Evolutionary conservation across 257 asterid genomes (phyloP).

Genomic region (Cruciata laevipes): DNA sequence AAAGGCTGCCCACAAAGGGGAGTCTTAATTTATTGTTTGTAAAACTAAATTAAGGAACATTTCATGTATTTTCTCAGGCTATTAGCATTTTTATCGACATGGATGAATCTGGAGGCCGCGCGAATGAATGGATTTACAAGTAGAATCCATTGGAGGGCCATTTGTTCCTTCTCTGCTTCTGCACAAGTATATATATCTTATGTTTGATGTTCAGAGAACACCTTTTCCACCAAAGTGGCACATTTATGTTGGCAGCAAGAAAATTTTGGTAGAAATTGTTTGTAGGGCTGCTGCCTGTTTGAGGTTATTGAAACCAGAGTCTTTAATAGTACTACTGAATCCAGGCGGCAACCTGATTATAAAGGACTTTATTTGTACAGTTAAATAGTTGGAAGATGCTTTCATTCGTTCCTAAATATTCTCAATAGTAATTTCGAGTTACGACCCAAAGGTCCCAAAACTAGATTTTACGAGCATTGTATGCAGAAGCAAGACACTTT

Average conservation of each 20-base stretch:
- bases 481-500: too few relatives aligned
- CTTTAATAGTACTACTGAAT: too few relatives aligned
- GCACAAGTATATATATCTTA: neutral
- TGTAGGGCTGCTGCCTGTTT: neutral
- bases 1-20: neutral
- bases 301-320: neutral
- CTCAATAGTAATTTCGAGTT: too few relatives aligned
- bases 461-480: too few relatives aligned
- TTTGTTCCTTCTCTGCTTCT: neutral
- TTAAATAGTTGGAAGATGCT: neutral
- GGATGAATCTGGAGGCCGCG: constrained; percentile 95
- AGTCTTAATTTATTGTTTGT: neutral
- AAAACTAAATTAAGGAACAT: neutral
- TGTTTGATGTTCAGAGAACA: neutral
- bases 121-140: constrained; percentile 95
- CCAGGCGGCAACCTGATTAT: neutral
- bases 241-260: neutral
- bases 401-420: neutral
- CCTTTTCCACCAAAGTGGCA: neutral
- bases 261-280: constrained; percentile 1
- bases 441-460: too few relatives aligned
- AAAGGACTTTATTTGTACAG: neutral
- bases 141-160: constrained; percentile 22
- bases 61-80: constrained; percentile 40
- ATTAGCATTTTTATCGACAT: constrained; percentile 89